Evolutionary conservation across 495 filamentous ascomycete species (phyloP).

Genomic region (Pseudotulostoma volvatum): DNA sequence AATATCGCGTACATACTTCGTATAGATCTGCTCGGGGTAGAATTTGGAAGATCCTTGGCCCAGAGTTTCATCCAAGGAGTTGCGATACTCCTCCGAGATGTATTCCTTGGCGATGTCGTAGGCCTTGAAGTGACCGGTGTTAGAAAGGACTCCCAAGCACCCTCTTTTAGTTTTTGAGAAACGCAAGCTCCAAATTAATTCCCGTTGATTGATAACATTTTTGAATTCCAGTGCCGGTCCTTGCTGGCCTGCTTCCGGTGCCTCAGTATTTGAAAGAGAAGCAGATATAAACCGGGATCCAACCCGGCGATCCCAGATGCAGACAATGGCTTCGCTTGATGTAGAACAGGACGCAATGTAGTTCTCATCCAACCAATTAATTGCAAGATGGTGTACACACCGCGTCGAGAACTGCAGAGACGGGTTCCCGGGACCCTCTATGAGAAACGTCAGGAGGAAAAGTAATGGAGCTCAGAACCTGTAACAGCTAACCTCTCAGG

Average conservation of each 20-base stretch:
- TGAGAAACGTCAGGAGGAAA: constrained; percentile 2
- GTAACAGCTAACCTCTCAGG: constrained; percentile 47
- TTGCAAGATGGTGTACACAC: constrained; percentile 78
- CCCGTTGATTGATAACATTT: constrained; percentile 42
- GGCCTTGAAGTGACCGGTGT: constrained; percentile 60
- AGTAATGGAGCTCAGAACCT: constrained; percentile 1
- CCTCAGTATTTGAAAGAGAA: constrained; percentile 21
- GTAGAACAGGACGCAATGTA: constrained; percentile 83
- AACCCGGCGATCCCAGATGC: constrained; percentile 78
- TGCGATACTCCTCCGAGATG: constrained; percentile 22
- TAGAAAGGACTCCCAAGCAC: constrained; percentile 59
- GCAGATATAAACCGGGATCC: constrained; percentile 32
- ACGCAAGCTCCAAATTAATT: constrained; percentile 57
- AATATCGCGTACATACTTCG: constrained; percentile 33
- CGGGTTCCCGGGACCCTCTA: constrained; percentile 38
- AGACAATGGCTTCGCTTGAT: constrained; percentile 49
- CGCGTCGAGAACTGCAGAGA: constrained; percentile 54
- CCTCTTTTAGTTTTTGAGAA: constrained; percentile 62
- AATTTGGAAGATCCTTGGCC: constrained; percentile 25
- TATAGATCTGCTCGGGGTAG: constrained; percentile 29
- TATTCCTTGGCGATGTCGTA: constrained; percentile 52
- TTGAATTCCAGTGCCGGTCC: constrained; percentile 49
- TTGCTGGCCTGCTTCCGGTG: constrained; percentile 19
- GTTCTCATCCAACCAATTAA: constrained; percentile 80
- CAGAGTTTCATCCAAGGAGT: constrained; percentile 24